Evolutionary conservation across 441 rosid species (phyloP).

Genomic region (Populus hybrid): DNA sequence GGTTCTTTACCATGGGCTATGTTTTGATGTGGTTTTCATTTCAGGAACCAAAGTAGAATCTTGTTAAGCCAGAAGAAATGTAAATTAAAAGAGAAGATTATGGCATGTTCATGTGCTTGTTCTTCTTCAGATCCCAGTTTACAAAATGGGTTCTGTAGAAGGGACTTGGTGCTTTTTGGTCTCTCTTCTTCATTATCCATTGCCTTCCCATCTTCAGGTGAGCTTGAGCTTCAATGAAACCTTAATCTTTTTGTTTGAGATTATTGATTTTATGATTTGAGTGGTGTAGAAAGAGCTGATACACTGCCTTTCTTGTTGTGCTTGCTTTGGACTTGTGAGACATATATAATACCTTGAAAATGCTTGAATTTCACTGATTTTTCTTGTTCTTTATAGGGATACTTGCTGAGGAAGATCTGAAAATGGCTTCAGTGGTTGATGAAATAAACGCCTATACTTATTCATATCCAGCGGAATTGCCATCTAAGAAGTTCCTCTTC

Average conservation of each 20-base stretch:
- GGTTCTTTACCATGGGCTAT: neutral
- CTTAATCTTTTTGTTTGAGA: neutral
- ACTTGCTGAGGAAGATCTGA: constrained; percentile 51
- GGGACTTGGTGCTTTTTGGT: constrained; percentile 63
- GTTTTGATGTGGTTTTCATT: constrained; percentile 5
- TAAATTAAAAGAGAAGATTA: constrained; percentile 30
- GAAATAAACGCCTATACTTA: constrained; percentile 80
- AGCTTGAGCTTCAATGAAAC: neutral
- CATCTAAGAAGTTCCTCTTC: constrained; percentile 62
- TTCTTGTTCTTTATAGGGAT: constrained; percentile 40
- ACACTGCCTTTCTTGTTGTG: neutral
- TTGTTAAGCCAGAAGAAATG: constrained; percentile 39
- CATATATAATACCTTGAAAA: neutral
- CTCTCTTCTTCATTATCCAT: constrained; percentile 56
- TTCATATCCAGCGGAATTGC: constrained; percentile 58
- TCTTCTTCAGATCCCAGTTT: constrained; percentile 30
- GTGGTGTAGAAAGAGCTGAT: neutral
- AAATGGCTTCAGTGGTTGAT: constrained; percentile 58
- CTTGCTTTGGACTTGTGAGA: neutral
- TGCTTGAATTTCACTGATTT: neutral
- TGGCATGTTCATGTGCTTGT: constrained; percentile 33
- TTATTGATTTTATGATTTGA: neutral
- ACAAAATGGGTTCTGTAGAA: constrained; percentile 43
- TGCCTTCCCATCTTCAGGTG: constrained; percentile 51
- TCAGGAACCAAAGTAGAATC: constrained; percentile 35